Evolutionary conservation across 1,284 basidiomycete species (phyloP).

Genomic region (Volvariella surrecta): DNA sequence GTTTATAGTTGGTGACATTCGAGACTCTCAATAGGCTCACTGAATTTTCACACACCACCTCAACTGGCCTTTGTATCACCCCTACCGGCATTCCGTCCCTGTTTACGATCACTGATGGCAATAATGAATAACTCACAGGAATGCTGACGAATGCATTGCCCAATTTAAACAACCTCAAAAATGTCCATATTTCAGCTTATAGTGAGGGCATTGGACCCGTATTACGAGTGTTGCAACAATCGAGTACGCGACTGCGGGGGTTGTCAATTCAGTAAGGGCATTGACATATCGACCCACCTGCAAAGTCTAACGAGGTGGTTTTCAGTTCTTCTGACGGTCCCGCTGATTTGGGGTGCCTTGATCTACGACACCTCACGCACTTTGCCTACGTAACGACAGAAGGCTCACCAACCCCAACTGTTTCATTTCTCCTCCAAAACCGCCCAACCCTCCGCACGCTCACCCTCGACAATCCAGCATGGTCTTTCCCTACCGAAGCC

Average conservation of each 20-base stretch:
- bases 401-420: constrained; percentile 29
- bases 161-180: constrained; percentile 47
- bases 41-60: too few species aligned
- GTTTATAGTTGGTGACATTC: constrained; percentile 9
- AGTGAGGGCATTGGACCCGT: constrained; percentile 44
- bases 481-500: constrained; percentile 45
- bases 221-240: constrained; percentile 40
- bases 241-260: constrained; percentile 41
- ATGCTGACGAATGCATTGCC: constrained; percentile 64
- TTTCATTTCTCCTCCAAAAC: constrained; percentile 44
- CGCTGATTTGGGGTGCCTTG: constrained; percentile 43
- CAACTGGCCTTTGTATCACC: too few species aligned
- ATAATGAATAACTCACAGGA: constrained; percentile 24
- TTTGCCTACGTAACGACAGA: constrained; percentile 42
- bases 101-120: background rate
- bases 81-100: background rate
- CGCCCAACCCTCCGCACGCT: constrained; percentile 45
- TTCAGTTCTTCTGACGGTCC: constrained; percentile 40
- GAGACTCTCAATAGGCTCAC: too few species aligned
- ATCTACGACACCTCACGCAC: constrained; percentile 49
- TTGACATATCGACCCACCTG: too few species aligned
- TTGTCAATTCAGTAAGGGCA: constrained; percentile 40
- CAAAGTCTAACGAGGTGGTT: constrained; percentile 1
- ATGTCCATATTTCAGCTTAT: constrained; percentile 52
- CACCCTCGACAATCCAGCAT: constrained; percentile 43